Evolutionary conservation across 805 yeast species (phyloP), one percentile per base, ranked within the genome.

Genomic region (Pachysolen tannophilus): DNA sequence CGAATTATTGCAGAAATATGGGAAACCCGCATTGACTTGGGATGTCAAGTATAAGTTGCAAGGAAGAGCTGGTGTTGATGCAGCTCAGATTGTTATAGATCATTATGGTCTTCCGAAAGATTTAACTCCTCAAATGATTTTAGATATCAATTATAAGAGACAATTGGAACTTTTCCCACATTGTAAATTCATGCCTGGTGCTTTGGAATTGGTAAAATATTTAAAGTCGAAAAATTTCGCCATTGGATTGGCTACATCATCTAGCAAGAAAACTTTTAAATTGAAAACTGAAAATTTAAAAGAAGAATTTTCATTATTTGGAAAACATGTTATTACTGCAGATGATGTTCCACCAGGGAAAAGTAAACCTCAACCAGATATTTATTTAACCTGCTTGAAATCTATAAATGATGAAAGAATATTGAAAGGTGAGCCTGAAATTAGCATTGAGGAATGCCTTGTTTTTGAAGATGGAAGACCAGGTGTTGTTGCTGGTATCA

Each of bases 381-480:
- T 92, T 43, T 92, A 95, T 94, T 73, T 74, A 43, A 67, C 78
- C 3, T 95, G 97, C 29, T 67, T 92, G 41, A 72, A 65, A 14
- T 69, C 79, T 10, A 47, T 92, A 36, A 92, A 92, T 53, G 48
- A 51, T 16, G 72, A 72, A 29, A 67, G 78, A 33, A 47, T 52
- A 9, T 54, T 53, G 2, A 48, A 56, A 3, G 71, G 67, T 3
- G 53, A 60, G 18, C 63, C 54, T 2, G 60, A 60, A 24, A 81
- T 90, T 40, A 49, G 54, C 36, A 82, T 90, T 4, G 77, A 75
- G 21, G 95, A 92, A 49, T 83, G 94, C 48, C 56, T 92, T 21
- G 82, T 92, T 2, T 92, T 92, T 56, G 98, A 92, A 63, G 99
- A 92, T 58, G 97, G 96, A 3, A 65, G 87, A 29, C 88, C 95